Evolutionary conservation across 441 rosid genomes (phyloP).

Genomic region (Gossypium schwendimanii): DNA sequence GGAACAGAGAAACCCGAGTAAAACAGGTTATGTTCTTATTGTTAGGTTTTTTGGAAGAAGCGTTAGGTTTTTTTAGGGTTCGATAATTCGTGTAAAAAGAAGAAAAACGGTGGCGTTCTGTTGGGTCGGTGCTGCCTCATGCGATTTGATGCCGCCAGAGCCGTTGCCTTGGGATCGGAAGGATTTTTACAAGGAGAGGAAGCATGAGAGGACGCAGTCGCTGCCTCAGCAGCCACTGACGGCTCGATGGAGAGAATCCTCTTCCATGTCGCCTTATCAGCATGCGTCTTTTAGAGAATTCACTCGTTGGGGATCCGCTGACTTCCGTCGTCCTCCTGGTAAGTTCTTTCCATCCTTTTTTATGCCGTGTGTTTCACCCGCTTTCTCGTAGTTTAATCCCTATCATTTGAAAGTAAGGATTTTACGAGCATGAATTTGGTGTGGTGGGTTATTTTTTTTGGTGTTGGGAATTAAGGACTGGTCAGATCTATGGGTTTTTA

Average conservation of each 20-base stretch:
- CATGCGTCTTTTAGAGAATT: constrained; percentile 47
- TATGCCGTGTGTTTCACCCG: background rate
- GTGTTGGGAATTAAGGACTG: background rate
- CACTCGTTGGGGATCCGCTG: constrained; percentile 63
- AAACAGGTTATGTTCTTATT: background rate
- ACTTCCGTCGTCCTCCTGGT: constrained; percentile 84
- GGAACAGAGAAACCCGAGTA: background rate
- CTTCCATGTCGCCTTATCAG: constrained; percentile 34
- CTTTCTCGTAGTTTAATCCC: background rate
- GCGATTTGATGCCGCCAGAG: constrained; percentile 92
- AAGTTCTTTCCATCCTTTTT: constrained; percentile 6
- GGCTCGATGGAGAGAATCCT: constrained; percentile 75
- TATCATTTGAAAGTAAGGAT: background rate
- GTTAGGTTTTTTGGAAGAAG: background rate
- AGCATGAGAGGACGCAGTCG: constrained; percentile 71
- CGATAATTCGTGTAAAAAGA: constrained; percentile 13
- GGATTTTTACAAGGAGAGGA: constrained; percentile 82
- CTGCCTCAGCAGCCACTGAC: constrained; percentile 33
- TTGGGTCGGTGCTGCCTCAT: constrained; percentile 28
- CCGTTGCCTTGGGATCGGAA: constrained; percentile 92
- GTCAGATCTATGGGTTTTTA: constrained; percentile 15
- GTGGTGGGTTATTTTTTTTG: background rate
- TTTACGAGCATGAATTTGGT: background rate
- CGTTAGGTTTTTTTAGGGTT: constrained; percentile 2
- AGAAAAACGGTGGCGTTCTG: constrained; percentile 22